phyloP scores from a whole-genome alignment of 208 protist genomes.

The Tetramitus jugosus region DNA sequence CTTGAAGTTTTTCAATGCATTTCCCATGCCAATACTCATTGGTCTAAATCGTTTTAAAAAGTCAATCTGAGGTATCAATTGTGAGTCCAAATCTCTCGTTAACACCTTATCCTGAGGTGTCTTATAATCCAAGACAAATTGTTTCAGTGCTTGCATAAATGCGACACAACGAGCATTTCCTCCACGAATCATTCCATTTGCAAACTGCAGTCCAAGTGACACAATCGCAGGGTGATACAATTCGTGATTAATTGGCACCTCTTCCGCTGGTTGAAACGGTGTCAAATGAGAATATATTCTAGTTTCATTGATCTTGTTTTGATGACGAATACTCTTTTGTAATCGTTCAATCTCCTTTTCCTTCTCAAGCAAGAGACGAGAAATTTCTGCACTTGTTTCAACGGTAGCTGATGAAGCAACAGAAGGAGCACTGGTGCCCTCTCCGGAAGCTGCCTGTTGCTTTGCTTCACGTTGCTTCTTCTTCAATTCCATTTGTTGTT shows the following conservation, averaged over 20 bases:
- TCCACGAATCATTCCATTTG: not conserved
- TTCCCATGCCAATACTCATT: not conserved
- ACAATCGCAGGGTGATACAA: not conserved
- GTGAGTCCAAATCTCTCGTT: not conserved
- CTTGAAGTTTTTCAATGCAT: conserved; percentile 2
- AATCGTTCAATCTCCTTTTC: too few relatives aligned
- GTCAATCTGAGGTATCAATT: not conserved
- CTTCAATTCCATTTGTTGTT: too few relatives aligned
- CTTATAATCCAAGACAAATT: not conserved
- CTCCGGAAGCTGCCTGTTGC: too few relatives aligned
- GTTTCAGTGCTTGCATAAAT: not conserved
- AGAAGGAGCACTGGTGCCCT: too few relatives aligned
- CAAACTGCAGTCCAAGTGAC: not conserved
- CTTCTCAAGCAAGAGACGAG: too few relatives aligned
- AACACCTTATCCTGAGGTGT: not conserved
- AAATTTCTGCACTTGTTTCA: too few relatives aligned
- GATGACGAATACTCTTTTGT: too few relatives aligned
- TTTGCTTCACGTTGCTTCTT: too few relatives aligned
- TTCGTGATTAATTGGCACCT: not conserved
- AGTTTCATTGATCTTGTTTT: too few relatives aligned
- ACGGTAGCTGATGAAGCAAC: too few relatives aligned
- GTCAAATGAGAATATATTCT: too few relatives aligned
- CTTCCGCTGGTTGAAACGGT: too few relatives aligned
- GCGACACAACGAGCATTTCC: not conserved
- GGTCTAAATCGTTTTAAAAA: not conserved